Evolutionary conservation across 2,329 filamentous ascomycete genomes (phyloP), one percentile per base, ranked within the genome.

Genomic region (Coniosporium tulheliwenetii): DNA sequence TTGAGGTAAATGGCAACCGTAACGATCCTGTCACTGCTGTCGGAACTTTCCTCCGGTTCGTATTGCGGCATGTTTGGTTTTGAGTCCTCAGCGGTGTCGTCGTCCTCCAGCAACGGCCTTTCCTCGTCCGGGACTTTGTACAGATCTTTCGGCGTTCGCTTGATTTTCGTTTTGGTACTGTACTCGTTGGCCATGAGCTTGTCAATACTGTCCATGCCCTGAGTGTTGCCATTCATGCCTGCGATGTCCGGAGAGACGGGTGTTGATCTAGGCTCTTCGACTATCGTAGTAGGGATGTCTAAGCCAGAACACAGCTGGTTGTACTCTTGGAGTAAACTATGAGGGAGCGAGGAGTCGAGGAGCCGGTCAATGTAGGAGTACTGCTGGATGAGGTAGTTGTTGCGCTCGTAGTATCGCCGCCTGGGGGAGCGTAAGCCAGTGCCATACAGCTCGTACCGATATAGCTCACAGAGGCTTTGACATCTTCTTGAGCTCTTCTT

Each of bases 311-410:
- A 67, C 39, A 77, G 65, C 47, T 80, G 67, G 47, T 79, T 79
- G 59, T 94, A 95, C 60, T 95, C 87, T 54, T 93, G 87, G 43
- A 96, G 77, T 36, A 96, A 68, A 51, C 89, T 80, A 54, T 93
- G 87, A 2, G 87, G 87, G n/a, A 94, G 74, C 29, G 85, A 87
- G 8, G 85, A 94, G 61, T 94, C 86, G 45, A 96, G 71, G 42
- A 96, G 68, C 40, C 81, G 76, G 61, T 95, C 89, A 51, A 95
- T 94, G 58, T 93, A 95, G 47, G 93, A 70, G 58, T 95, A 96
- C 57, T 93, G 82, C 58, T 91, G 83, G 44, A 96, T 77, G 36
- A 95, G 69, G 49, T 79, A 78, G 62, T 96, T 96, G 55, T 79
- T 89, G 36, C 84, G 77, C 65, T 93, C 80, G 55, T 96, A 93